Evolutionary conservation across 371 early-diverging fungal species (phyloP).

Genomic region (Amoeboaphelidium protococcarum): DNA sequence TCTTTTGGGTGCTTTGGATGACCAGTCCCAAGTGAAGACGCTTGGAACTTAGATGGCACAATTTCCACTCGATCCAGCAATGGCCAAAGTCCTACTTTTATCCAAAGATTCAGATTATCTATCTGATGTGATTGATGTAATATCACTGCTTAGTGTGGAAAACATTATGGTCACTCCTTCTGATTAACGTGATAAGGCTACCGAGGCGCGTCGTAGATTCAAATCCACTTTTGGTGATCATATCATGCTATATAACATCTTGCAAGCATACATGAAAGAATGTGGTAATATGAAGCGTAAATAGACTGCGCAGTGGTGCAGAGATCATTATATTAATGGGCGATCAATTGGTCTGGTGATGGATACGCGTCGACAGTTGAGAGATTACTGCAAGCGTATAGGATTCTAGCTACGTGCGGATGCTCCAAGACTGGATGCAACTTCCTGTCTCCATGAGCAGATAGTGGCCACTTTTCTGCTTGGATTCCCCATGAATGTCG

Average conservation of each 20-base stretch:
- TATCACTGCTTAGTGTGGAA: slow-evolving; percentile 73
- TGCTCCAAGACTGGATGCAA: too few species aligned
- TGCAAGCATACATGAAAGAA: slow-evolving; percentile 88
- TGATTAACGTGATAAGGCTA: too few species aligned
- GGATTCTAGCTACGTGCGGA: too few species aligned
- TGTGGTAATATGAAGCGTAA: too few species aligned
- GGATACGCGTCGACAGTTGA: too few species aligned
- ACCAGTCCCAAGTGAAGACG: slow-evolving; percentile 73
- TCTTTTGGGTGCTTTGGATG: slow-evolving; percentile 81
- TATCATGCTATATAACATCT: slow-evolving; percentile 61
- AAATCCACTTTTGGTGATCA: slow-evolving; percentile 78
- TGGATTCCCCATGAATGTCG: slow-evolving; percentile 78
- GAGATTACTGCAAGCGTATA: too few species aligned
- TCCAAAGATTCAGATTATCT: slow-evolving; percentile 74
- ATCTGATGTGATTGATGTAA: slow-evolving; percentile 61
- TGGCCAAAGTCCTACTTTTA: slow-evolving; percentile 71
- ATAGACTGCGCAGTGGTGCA: too few species aligned
- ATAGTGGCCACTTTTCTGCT: too few species aligned
- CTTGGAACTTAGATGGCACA: slow-evolving; percentile 94
- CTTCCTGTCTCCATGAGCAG: too few species aligned
- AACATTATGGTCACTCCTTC: slow-evolving; percentile 74
- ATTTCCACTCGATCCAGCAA: slow-evolving; percentile 88
- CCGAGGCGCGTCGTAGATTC: too few species aligned
- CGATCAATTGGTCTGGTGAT: too few species aligned
- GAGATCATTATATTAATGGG: too few species aligned